Evolutionary conservation across 176 grass and related monocot species (phyloP), one percentile per base, ranked within the genome.

Genomic region (Phragmites australis): DNA sequence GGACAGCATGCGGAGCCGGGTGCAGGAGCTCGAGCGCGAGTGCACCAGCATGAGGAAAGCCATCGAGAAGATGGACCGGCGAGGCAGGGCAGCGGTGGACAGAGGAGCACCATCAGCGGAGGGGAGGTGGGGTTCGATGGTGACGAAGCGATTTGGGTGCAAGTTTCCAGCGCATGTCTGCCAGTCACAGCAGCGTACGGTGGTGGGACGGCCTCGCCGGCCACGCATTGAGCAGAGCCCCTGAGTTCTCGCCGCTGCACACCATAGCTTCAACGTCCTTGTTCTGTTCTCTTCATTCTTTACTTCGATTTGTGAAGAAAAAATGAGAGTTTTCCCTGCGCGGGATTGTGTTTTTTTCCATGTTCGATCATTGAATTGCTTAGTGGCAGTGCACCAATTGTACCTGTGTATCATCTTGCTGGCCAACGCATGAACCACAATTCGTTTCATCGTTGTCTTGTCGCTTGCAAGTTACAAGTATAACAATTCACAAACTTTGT

Each of bases 81-180:
- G 54, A 11, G 87, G 89, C 19, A 81, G 70, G 55, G 83, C 55
- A 0, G 21, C 52, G 0, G 80, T 21, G 40, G 84, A 77, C 0
- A 43, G 17, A 18, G 69, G 61, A 5, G 29, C 55, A 1, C 29
- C 65, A 22, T 42, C 75, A 26, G 74, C 70, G 40, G 89, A 90
- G 17, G 81, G 81, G 40, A 77, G 76, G 21, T 90, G 93, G 95
- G 90, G 86, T 7, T 87, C 89, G 1, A 74, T 83, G 13, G 71
- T 92, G 37, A 86, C 93, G 37, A 90, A 87, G 79, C 70, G 89
- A 61, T 82, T 96, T 12, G 97, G 97, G 56, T 99, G 97, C 81
- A 99, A 94, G 68, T 99, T 96, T 50, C 89, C 86, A 6, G 93
- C 93, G 17, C 97, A 99, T 82, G 93, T 96, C 6, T 99, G 97